These are phyloP conservation scores for Nicotiana benthamiana DNA, from an alignment of 257 asterid species.

Conservation along the genomic window DNA sequence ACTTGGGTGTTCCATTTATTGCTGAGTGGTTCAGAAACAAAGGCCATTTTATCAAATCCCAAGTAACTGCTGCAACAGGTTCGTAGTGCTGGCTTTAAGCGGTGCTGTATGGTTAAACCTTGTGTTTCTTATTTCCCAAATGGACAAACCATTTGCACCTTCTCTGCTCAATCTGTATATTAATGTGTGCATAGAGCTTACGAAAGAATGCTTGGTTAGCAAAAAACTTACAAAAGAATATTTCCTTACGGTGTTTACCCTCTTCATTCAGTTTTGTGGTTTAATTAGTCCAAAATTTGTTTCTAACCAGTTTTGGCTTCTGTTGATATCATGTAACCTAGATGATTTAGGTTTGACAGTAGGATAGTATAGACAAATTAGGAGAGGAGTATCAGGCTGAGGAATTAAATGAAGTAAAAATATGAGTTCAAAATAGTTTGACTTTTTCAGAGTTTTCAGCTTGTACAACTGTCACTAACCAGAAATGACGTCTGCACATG, in stretches of 20 bases:
- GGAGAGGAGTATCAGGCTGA: not conserved
- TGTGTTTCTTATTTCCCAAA: not conserved
- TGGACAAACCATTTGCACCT: not conserved
- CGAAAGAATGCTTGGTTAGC: not conserved
- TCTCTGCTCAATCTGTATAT: not conserved
- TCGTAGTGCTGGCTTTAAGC: conserved; percentile 9
- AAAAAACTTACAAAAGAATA: not conserved
- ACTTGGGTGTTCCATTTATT: conserved; percentile 85
- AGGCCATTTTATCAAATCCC: conserved; percentile 96
- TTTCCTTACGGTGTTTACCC: not conserved
- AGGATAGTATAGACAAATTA: not conserved
- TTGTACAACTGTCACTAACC: not conserved
- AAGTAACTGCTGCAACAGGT: conserved; percentile 99
- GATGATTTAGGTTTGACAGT: not conserved
- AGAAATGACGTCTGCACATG: not conserved
- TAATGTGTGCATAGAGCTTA: not conserved
- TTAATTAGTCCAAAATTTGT: not conserved
- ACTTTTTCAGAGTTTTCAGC: not conserved
- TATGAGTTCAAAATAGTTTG: not conserved
- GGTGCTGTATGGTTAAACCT: not conserved
- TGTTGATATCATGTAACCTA: not conserved
- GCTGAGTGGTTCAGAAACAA: conserved; percentile 99
- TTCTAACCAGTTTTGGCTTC: not conserved
- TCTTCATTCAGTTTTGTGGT: not conserved
- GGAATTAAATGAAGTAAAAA: not conserved